Base-by-base conservation (phyloP, 1,284 basidiomycete species). In the Psilocybe mexicana region DNA sequence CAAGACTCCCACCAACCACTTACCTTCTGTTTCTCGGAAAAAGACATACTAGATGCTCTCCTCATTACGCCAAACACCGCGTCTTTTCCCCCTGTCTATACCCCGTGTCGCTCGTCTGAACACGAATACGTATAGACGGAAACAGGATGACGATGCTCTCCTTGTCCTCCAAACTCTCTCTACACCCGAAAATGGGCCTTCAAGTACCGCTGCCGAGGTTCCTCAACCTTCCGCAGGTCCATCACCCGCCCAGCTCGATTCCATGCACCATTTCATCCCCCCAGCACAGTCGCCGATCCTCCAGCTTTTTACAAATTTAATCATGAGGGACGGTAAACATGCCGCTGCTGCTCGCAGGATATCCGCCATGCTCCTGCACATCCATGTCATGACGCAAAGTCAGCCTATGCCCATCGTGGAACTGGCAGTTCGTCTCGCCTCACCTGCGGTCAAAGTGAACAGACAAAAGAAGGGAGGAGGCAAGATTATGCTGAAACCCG, bases 371-470 rank as follows among this genome's bases (percentile, higher is more conserved):
- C 82, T 95, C 25, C 74, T 88, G 14, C 79, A 86, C 69, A 82
- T 94, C 30, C 90, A 91, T 71, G 79, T 85, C 7, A 78, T 89
- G 60, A 94, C 92, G 6, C 84, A 89, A 59, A 79, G 84, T 11
- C 83, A 86, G 12, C 88, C 93, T 0, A 76, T 93, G 30, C 90
- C 89, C n/a, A 84, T 94, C 59, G 73, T 95, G 3, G 86, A 87
- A 43, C 72, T 85, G 63, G 93, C 92, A 0, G 74, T 95, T 46
- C 68, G 81, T 46, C 70, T 78, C 1, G 84, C 85, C 1, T 79
- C 90, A 1, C 93, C 93, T 1, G 84, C 86, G 3, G 83, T 93
- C 36, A 76, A 79, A 45, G 72, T 74, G 6, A 69, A 83, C 49
- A 81, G 76, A 33, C 81, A 83, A 65, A 74, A 73, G 52, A 75